These are phyloP conservation scores for Elongisporangium prolatum DNA, from an alignment of 352 stramenopile species.

Conservation along the genomic window DNA sequence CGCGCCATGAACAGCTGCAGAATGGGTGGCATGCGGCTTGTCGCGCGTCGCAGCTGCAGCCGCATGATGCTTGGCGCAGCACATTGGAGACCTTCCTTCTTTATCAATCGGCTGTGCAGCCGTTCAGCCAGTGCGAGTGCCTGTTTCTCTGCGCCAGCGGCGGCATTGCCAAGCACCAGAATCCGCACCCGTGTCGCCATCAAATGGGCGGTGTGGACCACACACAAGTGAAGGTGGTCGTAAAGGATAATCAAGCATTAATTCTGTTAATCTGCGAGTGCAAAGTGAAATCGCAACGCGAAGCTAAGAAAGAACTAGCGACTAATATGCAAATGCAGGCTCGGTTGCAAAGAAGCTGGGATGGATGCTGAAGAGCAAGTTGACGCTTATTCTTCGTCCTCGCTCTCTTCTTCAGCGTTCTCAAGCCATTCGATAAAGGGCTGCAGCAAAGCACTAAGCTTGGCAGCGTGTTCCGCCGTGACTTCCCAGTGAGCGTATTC, in stretches of 20 bases:
- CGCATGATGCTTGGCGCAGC: constrained; percentile 20
- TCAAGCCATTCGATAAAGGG: constrained; percentile 97
- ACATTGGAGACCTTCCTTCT: neutral
- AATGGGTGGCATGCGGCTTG: constrained; percentile 29
- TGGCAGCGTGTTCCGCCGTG: constrained; percentile 80
- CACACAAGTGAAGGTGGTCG: neutral
- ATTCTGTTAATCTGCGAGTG: neutral
- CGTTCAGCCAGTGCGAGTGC: constrained; percentile 45
- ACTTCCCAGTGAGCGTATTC: constrained; percentile 87
- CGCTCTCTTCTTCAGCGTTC: constrained; percentile 92
- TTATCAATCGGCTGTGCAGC: constrained; percentile 15
- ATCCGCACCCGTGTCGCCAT: constrained; percentile 21
- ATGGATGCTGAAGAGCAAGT: too few species aligned
- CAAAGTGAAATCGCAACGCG: neutral
- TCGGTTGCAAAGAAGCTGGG: neutral
- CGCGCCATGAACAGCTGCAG: constrained; percentile 34
- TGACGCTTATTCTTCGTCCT: constrained; percentile 50
- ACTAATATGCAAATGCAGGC: neutral
- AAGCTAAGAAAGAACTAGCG: neutral
- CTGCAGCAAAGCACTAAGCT: constrained; percentile 85
- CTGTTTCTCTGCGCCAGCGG: constrained; percentile 74
- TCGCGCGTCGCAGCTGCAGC: constrained; percentile 23
- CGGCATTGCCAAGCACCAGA: constrained; percentile 67
- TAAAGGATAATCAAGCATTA: neutral
- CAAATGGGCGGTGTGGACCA: neutral